Evolutionary conservation across 73 alveolate species (phyloP).

Genomic region (Paramecium biaurelia): DNA sequence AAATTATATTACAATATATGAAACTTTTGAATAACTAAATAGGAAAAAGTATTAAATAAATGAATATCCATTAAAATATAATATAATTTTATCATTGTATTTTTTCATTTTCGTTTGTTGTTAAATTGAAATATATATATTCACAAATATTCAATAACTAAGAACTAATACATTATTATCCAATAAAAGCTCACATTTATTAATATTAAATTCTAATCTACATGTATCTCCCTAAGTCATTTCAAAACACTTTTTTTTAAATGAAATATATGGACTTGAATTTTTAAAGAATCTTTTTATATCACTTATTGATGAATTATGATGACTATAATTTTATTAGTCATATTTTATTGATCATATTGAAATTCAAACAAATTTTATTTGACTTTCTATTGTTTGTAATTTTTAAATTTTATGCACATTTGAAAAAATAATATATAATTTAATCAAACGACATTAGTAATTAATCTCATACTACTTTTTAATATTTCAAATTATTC

Average conservation of each 20-base stretch:
- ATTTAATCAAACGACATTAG: neutral
- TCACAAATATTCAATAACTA: neutral
- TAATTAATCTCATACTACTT: no score
- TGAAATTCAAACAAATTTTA: neutral
- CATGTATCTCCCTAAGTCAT: neutral
- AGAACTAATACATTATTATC: no score
- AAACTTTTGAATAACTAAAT: neutral
- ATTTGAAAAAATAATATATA: neutral
- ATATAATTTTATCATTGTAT: no score
- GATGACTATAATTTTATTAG: neutral
- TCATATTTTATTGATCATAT: neutral
- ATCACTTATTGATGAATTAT: neutral
- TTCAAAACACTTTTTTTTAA: neutral
- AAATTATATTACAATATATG: neutral
- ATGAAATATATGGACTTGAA: neutral
- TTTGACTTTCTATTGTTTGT: neutral
- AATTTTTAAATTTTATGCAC: neutral
- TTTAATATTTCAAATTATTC: no score
- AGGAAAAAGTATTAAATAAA: no score
- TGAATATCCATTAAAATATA: neutral
- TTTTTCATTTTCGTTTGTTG: neutral
- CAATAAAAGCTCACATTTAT: no score
- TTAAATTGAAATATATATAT: neutral
- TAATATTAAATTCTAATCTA: neutral
- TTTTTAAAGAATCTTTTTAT: neutral